A percentile compares a stretch with the other conserved stretches of the same genome.
Evolutionary conservation across 1,139 yeast genomes (phyloP).

Genomic region (Suhomyces choctaworum): DNA sequence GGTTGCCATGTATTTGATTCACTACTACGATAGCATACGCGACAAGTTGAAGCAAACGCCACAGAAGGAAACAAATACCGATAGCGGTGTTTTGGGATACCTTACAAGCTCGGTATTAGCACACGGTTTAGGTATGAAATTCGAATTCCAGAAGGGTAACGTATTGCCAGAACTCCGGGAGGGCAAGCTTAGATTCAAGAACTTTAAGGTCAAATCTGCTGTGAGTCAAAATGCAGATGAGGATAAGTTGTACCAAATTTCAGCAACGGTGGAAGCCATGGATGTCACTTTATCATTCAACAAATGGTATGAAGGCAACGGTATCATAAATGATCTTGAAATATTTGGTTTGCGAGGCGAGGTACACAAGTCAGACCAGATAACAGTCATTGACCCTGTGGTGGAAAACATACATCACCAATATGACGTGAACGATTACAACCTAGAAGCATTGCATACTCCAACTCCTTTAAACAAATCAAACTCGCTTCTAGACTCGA

Average conservation of each 20-base stretch:
- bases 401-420: conserved; percentile 35
- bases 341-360: conserved; percentile 62
- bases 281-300: conserved; percentile 60
- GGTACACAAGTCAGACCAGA: conserved; percentile 23
- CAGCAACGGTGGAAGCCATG: conserved; percentile 52
- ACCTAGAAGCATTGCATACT: conserved; percentile 18
- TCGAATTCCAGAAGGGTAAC: conserved; percentile 38
- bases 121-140: conserved; percentile 40
- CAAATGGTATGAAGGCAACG: conserved; percentile 72
- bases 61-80: conserved; percentile 15
- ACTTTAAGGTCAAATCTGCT: conserved; percentile 41
- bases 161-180: conserved; percentile 52
- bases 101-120: conserved; percentile 40
- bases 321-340: conserved; percentile 62
- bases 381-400: conserved; percentile 1
- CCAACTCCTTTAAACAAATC: conserved; percentile 3
- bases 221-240: conserved; percentile 9
- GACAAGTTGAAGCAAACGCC: conserved; percentile 17
- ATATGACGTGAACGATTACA: conserved; percentile 33
- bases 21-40: conserved; percentile 38
- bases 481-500: conserved; percentile 28
- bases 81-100: conserved; percentile 32
- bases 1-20: conserved; percentile 49
- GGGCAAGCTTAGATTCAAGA: conserved; percentile 62
- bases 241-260: conserved; percentile 21